Percentiles rank a stretch among this genome's conserved stretches.
These are phyloP conservation scores for Solanum peruvianum DNA, from an alignment of 257 asterid genomes.

Conservation along the genomic window DNA sequence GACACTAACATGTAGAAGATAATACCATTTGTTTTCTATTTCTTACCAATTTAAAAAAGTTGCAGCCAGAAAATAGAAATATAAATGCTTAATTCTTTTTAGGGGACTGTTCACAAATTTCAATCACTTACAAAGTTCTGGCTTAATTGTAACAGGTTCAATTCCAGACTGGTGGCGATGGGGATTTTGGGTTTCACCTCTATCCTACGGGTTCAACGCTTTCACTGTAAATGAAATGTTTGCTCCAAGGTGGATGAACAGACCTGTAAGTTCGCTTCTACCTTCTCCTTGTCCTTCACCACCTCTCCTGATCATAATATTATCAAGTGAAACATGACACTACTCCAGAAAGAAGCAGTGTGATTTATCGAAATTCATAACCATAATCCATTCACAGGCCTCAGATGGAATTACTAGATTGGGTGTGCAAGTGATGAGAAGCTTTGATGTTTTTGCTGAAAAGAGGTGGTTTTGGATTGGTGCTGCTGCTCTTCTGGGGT, in stretches of 20 bases:
- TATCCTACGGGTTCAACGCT: conserved; percentile 42
- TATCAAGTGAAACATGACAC: neutral
- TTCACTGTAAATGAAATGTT: conserved; percentile 47
- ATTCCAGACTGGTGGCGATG: conserved; percentile 68
- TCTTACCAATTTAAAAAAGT: neutral
- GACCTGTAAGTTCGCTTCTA: conserved; percentile 12
- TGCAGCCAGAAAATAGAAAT: neutral
- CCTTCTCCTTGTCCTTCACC: neutral
- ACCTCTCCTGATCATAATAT: neutral
- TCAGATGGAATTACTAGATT: conserved; percentile 17
- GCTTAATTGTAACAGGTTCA: conserved; percentile 16
- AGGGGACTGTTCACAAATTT: neutral
- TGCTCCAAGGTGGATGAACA: conserved; percentile 52
- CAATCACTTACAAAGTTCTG: conserved; percentile 1
- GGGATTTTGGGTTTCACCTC: conserved; percentile 63
- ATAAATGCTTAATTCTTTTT: neutral
- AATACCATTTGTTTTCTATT: neutral
- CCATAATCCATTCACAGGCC: conserved; percentile 16
- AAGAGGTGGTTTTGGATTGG: conserved; percentile 64
- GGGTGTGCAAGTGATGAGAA: conserved; percentile 31
- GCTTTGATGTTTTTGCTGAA: conserved; percentile 28
- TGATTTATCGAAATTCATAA: neutral
- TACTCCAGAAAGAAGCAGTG: neutral
- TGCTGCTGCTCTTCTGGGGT: conserved; percentile 39
- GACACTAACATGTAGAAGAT: neutral